phyloP scores from a whole-genome alignment of 2,329 filamentous ascomycete genomes.

The Fusarium sarcochroum region DNA sequence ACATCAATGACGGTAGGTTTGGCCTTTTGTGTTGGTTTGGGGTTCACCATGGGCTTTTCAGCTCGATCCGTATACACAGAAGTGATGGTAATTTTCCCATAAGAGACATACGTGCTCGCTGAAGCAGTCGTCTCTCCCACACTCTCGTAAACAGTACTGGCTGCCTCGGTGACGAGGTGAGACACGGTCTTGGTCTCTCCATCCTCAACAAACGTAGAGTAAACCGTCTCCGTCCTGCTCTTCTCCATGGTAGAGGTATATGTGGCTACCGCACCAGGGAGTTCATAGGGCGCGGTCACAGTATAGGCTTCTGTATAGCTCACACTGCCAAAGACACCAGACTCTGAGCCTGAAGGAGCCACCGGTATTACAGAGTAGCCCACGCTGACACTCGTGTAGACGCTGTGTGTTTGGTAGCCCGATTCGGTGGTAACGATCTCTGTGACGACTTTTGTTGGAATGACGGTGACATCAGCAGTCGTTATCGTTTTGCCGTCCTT shows the following conservation, averaged over 20 bases:
- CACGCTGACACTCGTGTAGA: slow-evolving; percentile 22
- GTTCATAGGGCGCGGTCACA: slow-evolving; percentile 16
- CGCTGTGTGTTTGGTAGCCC: slow-evolving; percentile 6
- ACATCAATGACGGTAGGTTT: slow-evolving; percentile 42
- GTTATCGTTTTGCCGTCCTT: slow-evolving; percentile 22
- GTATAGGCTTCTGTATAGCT: slow-evolving; percentile 23
- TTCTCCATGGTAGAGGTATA: slow-evolving; percentile 15
- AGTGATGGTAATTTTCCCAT: slow-evolving; percentile 46
- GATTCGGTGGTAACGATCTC: slow-evolving; percentile 22
- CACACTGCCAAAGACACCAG: slow-evolving; percentile 7
- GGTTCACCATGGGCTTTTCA: slow-evolving; percentile 17
- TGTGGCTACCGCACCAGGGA: slow-evolving; percentile 19
- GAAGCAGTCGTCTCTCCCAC: slow-evolving; percentile 44
- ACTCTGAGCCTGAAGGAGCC: slow-evolving; percentile 12
- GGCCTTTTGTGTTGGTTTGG: slow-evolving; percentile 30
- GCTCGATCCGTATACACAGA: slow-evolving; percentile 37
- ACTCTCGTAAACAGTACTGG: slow-evolving; percentile 26
- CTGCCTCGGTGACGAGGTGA: slow-evolving; percentile 15
- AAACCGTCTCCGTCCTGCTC: slow-evolving; percentile 19
- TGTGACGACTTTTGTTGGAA: slow-evolving; percentile 36
- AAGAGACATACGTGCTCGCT: slow-evolving; percentile 44
- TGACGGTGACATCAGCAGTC: slow-evolving; percentile 10
- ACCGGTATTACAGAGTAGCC: slow-evolving; percentile 23
- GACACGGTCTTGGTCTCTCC: slow-evolving; percentile 29
- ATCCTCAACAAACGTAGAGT: slow-evolving; percentile 26